These are phyloP conservation scores for Bolboschoenoplectus hybrid DNA, from an alignment of 202 grass and related monocot species.

Conservation along the genomic window DNA sequence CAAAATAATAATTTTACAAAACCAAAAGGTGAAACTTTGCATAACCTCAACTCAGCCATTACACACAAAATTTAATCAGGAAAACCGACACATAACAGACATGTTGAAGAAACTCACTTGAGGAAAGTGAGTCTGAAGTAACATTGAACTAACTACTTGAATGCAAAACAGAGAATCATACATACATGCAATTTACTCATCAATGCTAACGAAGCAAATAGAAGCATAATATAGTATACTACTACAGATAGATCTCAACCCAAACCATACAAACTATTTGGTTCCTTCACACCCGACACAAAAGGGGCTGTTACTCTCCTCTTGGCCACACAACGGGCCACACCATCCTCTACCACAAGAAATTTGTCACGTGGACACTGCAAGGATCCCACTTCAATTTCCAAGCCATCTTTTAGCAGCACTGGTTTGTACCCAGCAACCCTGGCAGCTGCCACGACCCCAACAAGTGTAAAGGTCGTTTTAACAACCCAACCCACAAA, in stretches of 20 bases:
- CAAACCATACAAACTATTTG: conserved; percentile 70
- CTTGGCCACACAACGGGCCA: conserved; percentile 66
- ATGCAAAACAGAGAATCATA: conserved; percentile 10
- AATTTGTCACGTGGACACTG: conserved; percentile 66
- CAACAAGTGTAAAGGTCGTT: conserved; percentile 53
- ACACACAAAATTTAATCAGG: background rate
- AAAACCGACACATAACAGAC: background rate
- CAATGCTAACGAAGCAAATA: background rate
- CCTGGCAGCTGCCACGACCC: conserved; percentile 56
- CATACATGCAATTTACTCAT: conserved; percentile 30
- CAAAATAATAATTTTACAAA: background rate
- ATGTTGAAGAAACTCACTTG: background rate
- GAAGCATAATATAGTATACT: background rate
- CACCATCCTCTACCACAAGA: conserved; percentile 58
- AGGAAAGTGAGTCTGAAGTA: background rate
- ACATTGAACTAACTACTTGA: background rate
- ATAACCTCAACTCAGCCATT: background rate
- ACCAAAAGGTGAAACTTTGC: background rate
- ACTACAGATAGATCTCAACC: conserved; percentile 46
- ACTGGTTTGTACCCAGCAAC: conserved; percentile 55
- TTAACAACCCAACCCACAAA: conserved; percentile 71
- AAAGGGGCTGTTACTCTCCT: conserved; percentile 76
- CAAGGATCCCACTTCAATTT: conserved; percentile 36
- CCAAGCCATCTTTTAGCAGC: conserved; percentile 37
- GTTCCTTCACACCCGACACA: conserved; percentile 47